Evolutionary conservation across 176 grass and related monocot genomes (phyloP).

Genomic region (Carex scoparia): DNA sequence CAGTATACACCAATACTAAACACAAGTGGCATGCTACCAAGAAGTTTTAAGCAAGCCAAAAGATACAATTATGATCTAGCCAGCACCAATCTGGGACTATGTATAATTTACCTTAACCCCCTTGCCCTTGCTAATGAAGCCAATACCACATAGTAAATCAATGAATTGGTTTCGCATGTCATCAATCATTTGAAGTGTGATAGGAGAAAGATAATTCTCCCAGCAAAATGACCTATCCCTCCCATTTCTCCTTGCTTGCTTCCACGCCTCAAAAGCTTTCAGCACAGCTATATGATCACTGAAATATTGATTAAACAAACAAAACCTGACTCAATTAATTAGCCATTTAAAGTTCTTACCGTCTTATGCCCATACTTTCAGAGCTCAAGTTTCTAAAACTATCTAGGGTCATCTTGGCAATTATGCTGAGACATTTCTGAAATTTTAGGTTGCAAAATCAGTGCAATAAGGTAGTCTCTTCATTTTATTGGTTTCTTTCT

Average conservation of each 20-base stretch:
- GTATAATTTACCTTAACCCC: conserved; percentile 50
- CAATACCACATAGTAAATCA: conserved; percentile 88
- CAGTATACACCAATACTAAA: neutral
- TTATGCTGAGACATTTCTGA: neutral
- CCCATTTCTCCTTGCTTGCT: conserved; percentile 59
- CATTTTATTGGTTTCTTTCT: neutral
- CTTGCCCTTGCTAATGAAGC: conserved; percentile 76
- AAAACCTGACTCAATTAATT: conserved; percentile 1
- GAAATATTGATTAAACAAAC: conserved; percentile 25
- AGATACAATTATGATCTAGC: neutral
- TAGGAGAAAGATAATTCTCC: conserved; percentile 81
- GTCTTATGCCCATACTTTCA: neutral
- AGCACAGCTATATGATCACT: conserved; percentile 90
- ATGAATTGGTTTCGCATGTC: conserved; percentile 89
- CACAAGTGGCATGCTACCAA: neutral
- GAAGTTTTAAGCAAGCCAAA: neutral
- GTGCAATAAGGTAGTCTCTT: neutral
- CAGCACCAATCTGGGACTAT: neutral
- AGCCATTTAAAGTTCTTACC: conserved; percentile 17
- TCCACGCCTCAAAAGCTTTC: conserved; percentile 90
- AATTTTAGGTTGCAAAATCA: neutral
- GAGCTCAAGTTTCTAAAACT: neutral
- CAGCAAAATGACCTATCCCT: conserved; percentile 85
- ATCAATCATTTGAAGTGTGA: conserved; percentile 91
- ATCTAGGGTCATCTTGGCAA: neutral